Base-by-base conservation (phyloP, 163 green algal species). In the Scenedesmus sp. region DNA sequence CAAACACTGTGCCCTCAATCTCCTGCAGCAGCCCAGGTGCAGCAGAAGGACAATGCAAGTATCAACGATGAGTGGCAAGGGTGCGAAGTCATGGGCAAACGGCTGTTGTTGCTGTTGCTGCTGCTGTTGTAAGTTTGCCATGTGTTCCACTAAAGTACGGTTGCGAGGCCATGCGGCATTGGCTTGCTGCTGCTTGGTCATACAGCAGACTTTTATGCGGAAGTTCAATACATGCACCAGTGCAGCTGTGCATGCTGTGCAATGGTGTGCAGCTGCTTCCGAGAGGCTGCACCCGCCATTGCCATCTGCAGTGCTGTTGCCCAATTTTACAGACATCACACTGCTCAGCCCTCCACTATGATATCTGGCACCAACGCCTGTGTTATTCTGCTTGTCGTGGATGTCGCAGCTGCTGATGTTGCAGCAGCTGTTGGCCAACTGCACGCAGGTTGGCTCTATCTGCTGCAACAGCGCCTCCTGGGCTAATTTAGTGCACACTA, bases 1-100 rank as follows among this genome's bases (percentile, higher is more conserved):
- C 94, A 93, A 97, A 96, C 10, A 98, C 94, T 3, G 93, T 90
- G 37, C 95, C 95, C 10, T 89, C 46, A 2, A 97, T 87, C 83
- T 96, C 91, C 92, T 97, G 89, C 78, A 88, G 13, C 37, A 42
- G 26, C 79, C 33, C 20, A 65, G 42, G 42, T 22, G n/a, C 2
- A 84, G 79, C 79, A 84, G 22, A 65, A 22, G 22, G 51, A 15
- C 12, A 3, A 20, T 22, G n/a, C 15, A n/a, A 1, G 1, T 16
- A 70, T 20, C 22, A 70, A n/a, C 56, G n/a, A 6, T 70, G 3
- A n/a, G n/a, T 70, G 56, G 56, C 22, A 70, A 70, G 56, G 56
- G 20, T 10, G 9, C 13, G 22, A 40, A 13, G 35, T 42, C 33
- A 3, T 46, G 33, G 33, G 35, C 20, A 24, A 22, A 22, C 1